Base-by-base conservation (phyloP, 495 filamentous ascomycete species). In the Aspergillus bridgeri region DNA sequence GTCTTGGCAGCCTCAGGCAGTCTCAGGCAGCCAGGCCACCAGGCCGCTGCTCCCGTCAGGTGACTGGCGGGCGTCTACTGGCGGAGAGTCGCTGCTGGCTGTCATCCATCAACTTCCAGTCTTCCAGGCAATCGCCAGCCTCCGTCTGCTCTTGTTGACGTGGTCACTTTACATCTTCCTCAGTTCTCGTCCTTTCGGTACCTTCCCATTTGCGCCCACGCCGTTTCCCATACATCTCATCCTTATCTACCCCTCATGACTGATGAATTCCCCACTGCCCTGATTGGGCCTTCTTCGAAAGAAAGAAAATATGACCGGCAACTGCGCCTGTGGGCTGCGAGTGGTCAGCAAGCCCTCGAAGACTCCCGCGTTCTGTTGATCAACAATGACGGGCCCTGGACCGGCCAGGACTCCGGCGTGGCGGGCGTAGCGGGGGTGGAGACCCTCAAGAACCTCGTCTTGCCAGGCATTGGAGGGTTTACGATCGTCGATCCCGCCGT, bases 231-330 rank as follows among this genome's bases (percentile, higher is more conserved):
- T 43, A 15, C 21, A 13, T 49, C 21, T 24, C 17, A 9, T 38
- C 33, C 13, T n/a, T 15, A 2, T 15, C 17, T 38, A 27, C 56
- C 61, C 62, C 53, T 59, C 49, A 79, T 79, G 76, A 62, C 73
- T 13, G 68, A 70, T 45, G 64, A 69, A 2, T 75, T 79, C 66
- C 71, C 71, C 47, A 68, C 64, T 42, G 60, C 69, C 59, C 60
- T 75, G 29, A 62, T 64, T 18, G 86, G 82, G 27, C 90, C 90
- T 33, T 86, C 87, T 46, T 90, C 90, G 38, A 94, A 93, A 70
- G 91, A 96, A 69, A 89, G 87, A 72, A 94, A 90, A 69, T 99
- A 99, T 76, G 94, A 99, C 68, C 85, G 94, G 21, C 94, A 99
- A 68, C 84, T 99, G 22, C 89, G 95, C 27, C 75, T 99, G 23